These are phyloP conservation scores for Zopfochytrium polystomum DNA, from an alignment of 371 early-diverging fungal species.

Conservation along the genomic window DNA sequence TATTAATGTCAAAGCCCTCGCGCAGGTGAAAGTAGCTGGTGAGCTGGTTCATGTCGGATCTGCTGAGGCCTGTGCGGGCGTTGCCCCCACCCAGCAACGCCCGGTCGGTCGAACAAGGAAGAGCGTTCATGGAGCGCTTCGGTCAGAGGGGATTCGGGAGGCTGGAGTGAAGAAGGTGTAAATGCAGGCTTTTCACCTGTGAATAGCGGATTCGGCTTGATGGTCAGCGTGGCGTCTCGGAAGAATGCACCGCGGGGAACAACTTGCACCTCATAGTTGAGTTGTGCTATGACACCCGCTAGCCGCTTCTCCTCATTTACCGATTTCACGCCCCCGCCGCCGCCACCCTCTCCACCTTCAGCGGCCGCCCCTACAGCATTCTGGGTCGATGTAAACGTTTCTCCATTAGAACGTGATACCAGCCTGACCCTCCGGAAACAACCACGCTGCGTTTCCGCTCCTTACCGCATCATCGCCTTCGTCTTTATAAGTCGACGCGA, in stretches of 20 bases:
- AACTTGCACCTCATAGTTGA: constrained; percentile 46
- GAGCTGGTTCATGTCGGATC: constrained; percentile 36
- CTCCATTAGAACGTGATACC: no score
- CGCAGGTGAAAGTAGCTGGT: constrained; percentile 50
- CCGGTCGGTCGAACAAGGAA: neutral
- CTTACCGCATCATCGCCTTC: no score
- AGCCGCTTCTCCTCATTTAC: constrained; percentile 52
- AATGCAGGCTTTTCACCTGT: constrained; percentile 24
- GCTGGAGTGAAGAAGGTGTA: constrained; percentile 1
- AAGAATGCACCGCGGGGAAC: constrained; percentile 54
- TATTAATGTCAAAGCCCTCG: constrained; percentile 43
- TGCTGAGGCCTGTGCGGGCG: constrained; percentile 31
- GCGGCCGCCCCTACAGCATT: no score
- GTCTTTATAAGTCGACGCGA: no score
- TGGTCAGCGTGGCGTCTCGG: constrained; percentile 36
- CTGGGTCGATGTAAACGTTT: no score
- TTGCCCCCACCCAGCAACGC: neutral
- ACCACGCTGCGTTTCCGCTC: no score
- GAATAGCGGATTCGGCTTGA: constrained; percentile 42
- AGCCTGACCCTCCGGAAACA: no score
- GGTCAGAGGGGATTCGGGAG: no score
- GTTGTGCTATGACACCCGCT: constrained; percentile 39
- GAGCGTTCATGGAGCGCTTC: no score
- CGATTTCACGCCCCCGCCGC: no score
- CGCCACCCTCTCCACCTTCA: no score